Conservation (phyloP, 2,329 filamentous ascomycete genomes). For the Dactylellina leptospora region DNA sequence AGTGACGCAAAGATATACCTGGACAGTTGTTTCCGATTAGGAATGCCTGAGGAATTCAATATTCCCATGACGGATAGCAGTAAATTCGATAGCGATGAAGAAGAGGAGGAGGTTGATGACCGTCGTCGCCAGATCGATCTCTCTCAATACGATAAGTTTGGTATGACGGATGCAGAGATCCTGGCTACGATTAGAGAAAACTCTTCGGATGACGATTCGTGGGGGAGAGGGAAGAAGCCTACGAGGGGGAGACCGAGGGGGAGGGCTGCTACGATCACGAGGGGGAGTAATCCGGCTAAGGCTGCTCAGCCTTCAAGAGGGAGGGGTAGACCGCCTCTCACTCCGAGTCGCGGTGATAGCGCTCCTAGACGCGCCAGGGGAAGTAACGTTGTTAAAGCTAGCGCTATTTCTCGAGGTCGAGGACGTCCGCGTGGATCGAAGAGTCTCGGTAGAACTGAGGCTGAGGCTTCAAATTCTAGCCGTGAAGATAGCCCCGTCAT, state of each 20-base stretch:
- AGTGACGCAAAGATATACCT: conserved; percentile 30
- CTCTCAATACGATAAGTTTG: conserved; percentile 52
- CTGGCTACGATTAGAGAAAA: conserved; percentile 38
- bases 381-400: conserved; percentile 42
- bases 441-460: conserved; percentile 4
- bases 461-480: conserved; percentile 16
- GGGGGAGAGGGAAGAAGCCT: conserved; percentile 20
- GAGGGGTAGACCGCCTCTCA: conserved; percentile 21
- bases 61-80: conserved; percentile 41
- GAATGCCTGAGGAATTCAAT: conserved; percentile 44
- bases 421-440: conserved; percentile 40
- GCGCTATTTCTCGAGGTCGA: conserved; percentile 42
- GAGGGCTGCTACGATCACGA: conserved; percentile 7
- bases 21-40: conserved; percentile 29
- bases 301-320: conserved; percentile 18
- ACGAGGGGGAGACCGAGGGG: conserved; percentile 31
- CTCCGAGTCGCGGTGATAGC: conserved; percentile 30
- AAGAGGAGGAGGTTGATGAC: neutral
- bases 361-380: neutral
- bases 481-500: conserved; percentile 12
- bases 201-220: conserved; percentile 40
- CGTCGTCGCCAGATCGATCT: neutral
- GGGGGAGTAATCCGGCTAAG: neutral
- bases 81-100: conserved; percentile 13
- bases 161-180: conserved; percentile 42